Evolutionary conservation across 345 rosid species (phyloP).

Genomic region (Dipteronia dyeriana): DNA sequence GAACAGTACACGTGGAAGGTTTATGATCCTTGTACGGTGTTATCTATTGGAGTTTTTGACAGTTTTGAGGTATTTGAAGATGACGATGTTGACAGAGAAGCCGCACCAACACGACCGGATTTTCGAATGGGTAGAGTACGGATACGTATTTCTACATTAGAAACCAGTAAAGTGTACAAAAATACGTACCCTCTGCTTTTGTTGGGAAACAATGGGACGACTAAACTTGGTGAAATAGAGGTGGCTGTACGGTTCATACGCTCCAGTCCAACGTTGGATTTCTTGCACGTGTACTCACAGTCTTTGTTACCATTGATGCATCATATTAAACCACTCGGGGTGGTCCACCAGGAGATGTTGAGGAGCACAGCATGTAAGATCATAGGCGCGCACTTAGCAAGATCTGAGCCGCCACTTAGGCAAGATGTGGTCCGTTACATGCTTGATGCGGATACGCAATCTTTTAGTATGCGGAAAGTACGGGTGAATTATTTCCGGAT

Average conservation of each 20-base stretch:
- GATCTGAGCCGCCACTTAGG: constrained; percentile 78
- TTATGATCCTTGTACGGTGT: constrained; percentile 81
- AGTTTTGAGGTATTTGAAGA: constrained; percentile 54
- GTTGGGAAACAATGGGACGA: constrained; percentile 56
- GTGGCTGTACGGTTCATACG: constrained; percentile 74
- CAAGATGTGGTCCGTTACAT: constrained; percentile 66
- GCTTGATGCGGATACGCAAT: constrained; percentile 70
- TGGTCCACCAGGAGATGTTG: constrained; percentile 54
- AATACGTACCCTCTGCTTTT: constrained; percentile 61
- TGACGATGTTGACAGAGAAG: constrained; percentile 34
- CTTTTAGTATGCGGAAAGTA: constrained; percentile 79
- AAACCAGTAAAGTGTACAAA: constrained; percentile 64
- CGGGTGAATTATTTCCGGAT: constrained; percentile 82
- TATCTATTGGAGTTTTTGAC: constrained; percentile 77
- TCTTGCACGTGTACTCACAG: constrained; percentile 82
- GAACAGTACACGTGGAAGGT: constrained; percentile 95
- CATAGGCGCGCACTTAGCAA: constrained; percentile 56
- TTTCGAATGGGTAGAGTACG: constrained; percentile 68
- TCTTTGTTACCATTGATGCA: constrained; percentile 82
- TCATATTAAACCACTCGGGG: constrained; percentile 64
- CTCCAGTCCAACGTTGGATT: constrained; percentile 61
- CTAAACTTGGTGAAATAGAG: constrained; percentile 76
- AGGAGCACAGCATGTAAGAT: constrained; percentile 56
- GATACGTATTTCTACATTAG: constrained; percentile 71
- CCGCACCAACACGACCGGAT: constrained; percentile 66